Percentiles rank a stretch among this genome's conserved stretches.
phyloP scores from a whole-genome alignment of 2,329 filamentous ascomycete genomes.

The Capronia epimyces region DNA sequence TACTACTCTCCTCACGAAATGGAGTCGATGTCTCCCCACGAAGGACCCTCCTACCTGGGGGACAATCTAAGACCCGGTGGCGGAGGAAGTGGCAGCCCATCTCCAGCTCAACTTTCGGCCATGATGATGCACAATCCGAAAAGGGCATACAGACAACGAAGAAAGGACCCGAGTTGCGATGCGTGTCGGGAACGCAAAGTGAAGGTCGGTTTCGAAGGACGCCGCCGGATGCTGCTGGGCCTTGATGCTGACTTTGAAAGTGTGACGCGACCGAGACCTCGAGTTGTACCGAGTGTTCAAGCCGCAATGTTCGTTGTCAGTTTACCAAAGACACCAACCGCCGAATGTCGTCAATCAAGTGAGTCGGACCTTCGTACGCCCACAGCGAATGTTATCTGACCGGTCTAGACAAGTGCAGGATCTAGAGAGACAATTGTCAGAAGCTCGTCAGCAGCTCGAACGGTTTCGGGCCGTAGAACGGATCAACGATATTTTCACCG shows the following conservation, averaged over 20 bases:
- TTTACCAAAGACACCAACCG: slow-evolving; percentile 99
- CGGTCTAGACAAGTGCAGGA: slow-evolving; percentile 75
- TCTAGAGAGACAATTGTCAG: slow-evolving; percentile 81
- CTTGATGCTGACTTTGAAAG: slow-evolving; percentile 34
- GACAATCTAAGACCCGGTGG: slow-evolving; percentile 29
- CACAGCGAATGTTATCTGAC: slow-evolving; percentile 23
- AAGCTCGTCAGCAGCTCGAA: slow-evolving; percentile 72
- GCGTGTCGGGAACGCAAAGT: slow-evolving; percentile 81
- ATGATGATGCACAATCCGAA: slow-evolving; percentile 69
- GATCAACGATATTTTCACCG: slow-evolving; percentile 44
- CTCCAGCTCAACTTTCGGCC: slow-evolving; percentile 34
- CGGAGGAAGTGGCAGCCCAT: slow-evolving; percentile 14
- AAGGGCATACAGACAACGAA: slow-evolving; percentile 84
- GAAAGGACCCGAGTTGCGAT: slow-evolving; percentile 96
- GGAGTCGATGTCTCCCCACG: slow-evolving; percentile 38
- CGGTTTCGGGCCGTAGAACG: slow-evolving; percentile 62
- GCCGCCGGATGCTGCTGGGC: background rate
- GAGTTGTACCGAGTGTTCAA: slow-evolving; percentile 95
- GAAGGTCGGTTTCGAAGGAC: slow-evolving; percentile 44
- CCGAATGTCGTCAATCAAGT: slow-evolving; percentile 98
- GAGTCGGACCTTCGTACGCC: slow-evolving; percentile 31
- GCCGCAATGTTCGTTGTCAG: slow-evolving; percentile 92
- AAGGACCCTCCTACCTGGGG: slow-evolving; percentile 34
- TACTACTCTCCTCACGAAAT: slow-evolving; percentile 40
- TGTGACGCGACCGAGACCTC: slow-evolving; percentile 95